These are phyloP conservation scores for Ganoderma meredithae DNA, from an alignment of 1,284 basidiomycete genomes.

Conservation along the genomic window DNA sequence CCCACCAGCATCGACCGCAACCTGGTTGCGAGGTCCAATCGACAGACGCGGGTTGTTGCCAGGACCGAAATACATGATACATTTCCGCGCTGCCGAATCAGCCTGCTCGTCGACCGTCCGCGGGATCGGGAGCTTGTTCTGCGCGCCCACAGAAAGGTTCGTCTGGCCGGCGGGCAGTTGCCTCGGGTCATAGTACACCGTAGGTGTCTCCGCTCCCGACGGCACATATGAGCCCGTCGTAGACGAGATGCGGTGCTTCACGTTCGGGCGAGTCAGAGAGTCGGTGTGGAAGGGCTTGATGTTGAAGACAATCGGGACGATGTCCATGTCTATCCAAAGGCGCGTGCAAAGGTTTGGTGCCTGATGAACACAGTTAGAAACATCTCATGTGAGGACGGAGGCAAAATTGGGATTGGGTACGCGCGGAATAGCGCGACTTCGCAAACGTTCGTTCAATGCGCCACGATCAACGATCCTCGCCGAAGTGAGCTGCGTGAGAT, in stretches of 20 bases:
- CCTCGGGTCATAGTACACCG: slow-evolving; percentile 62
- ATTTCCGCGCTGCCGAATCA: slow-evolving; percentile 83
- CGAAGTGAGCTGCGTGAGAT: slow-evolving; percentile 4
- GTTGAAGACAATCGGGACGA: slow-evolving; percentile 83
- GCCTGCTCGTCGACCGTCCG: slow-evolving; percentile 84
- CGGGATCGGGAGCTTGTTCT: slow-evolving; percentile 70
- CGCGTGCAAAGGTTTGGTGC: slow-evolving; percentile 79
- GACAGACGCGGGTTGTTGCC: slow-evolving; percentile 80
- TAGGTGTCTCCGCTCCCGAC: slow-evolving; percentile 77
- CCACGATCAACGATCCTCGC: not conserved
- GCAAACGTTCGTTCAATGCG: slow-evolving; percentile 6
- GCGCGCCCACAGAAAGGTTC: slow-evolving; percentile 50
- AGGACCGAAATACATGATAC: slow-evolving; percentile 82
- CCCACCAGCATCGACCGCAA: slow-evolving; percentile 79
- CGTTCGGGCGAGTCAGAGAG: slow-evolving; percentile 72
- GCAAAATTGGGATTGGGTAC: not conserved
- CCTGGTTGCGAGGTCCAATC: slow-evolving; percentile 82
- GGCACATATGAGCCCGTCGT: slow-evolving; percentile 77
- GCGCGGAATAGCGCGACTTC: slow-evolving; percentile 5
- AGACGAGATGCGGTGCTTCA: slow-evolving; percentile 81
- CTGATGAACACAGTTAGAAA: slow-evolving; percentile 41
- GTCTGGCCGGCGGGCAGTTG: slow-evolving; percentile 48
- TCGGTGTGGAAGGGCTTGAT: slow-evolving; percentile 84
- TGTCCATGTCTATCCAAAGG: slow-evolving; percentile 78
- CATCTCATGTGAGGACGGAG: slow-evolving; percentile 5